These are phyloP conservation scores for Centrapalus pauciflorus DNA, from an alignment of 129 eudicot genomes.

Conservation along the genomic window DNA sequence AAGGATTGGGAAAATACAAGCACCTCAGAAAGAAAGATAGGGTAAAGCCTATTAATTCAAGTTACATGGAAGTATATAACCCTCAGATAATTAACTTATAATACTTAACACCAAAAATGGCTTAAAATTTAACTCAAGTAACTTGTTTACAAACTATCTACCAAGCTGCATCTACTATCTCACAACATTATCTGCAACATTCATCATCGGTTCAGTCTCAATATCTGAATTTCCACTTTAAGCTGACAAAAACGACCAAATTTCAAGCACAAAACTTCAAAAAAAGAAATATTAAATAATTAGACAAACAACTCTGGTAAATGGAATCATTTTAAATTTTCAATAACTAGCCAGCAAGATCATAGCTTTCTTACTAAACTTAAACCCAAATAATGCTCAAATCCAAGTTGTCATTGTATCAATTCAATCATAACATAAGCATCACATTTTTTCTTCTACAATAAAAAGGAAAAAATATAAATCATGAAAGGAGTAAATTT, in stretches of 20 bases:
- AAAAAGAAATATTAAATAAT: neutral
- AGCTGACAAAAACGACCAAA: constrained; percentile 1
- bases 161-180: too few species aligned
- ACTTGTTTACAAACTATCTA: neutral
- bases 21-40: too few species aligned
- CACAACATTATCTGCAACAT: neutral
- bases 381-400: neutral
- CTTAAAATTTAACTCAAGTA: neutral
- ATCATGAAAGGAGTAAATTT: neutral
- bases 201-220: constrained; percentile 2
- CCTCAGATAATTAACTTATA: too few species aligned
- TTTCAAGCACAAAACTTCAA: constrained; percentile 2
- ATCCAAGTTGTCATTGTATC: neutral
- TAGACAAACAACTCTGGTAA: neutral
- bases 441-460: neutral
- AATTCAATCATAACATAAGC: neutral
- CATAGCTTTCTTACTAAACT: neutral
- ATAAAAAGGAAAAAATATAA: neutral
- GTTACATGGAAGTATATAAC: too few species aligned
- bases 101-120: neutral
- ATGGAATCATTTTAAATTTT: neutral
- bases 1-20: too few species aligned
- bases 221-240: neutral
- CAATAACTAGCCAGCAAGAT: constrained; percentile 9
- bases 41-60: too few species aligned